Evolutionary conservation across 2,329 filamentous ascomycete genomes (phyloP).

Genomic region (Aspergillus sp.): DNA sequence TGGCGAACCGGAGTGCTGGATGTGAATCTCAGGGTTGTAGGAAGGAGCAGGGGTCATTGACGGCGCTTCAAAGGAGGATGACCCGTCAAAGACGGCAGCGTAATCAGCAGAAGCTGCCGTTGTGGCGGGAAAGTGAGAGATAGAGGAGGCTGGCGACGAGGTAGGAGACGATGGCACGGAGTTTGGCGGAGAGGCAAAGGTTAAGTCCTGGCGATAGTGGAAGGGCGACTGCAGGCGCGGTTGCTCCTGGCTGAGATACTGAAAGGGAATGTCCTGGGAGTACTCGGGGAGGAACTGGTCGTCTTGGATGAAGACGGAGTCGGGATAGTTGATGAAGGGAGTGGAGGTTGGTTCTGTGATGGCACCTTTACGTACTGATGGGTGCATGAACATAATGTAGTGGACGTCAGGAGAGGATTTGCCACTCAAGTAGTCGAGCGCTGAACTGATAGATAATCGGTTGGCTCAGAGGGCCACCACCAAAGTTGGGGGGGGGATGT

Average conservation of each 20-base stretch:
- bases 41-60: slow-evolving; percentile 42
- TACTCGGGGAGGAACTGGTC: slow-evolving; percentile 36
- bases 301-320: slow-evolving; percentile 40
- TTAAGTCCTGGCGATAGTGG: slow-evolving; percentile 28
- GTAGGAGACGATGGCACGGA: slow-evolving; percentile 36
- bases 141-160: slow-evolving; percentile 34
- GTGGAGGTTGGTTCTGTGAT: slow-evolving; percentile 36
- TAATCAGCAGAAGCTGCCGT: slow-evolving; percentile 27
- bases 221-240: slow-evolving; percentile 34
- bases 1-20: slow-evolving; percentile 33
- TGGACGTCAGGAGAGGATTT: slow-evolving; percentile 21
- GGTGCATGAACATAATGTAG: slow-evolving; percentile 40
- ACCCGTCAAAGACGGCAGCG: slow-evolving; percentile 25
- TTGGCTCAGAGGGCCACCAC: slow-evolving; percentile 22
- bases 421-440: slow-evolving; percentile 18
- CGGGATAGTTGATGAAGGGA: slow-evolving; percentile 27
- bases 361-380: slow-evolving; percentile 43
- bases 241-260: slow-evolving; percentile 26
- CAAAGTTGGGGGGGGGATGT: not conserved
- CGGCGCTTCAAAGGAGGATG: slow-evolving; percentile 35
- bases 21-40: slow-evolving; percentile 38
- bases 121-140: slow-evolving; percentile 30
- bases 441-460: slow-evolving; percentile 21
- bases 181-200: slow-evolving; percentile 38
- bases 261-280: slow-evolving; percentile 25